Percentiles rank a stretch among this genome's conserved stretches.
Evolutionary conservation across 2,329 filamentous ascomycete genomes (phyloP).

Genomic region (Trichophyton equinum): DNA sequence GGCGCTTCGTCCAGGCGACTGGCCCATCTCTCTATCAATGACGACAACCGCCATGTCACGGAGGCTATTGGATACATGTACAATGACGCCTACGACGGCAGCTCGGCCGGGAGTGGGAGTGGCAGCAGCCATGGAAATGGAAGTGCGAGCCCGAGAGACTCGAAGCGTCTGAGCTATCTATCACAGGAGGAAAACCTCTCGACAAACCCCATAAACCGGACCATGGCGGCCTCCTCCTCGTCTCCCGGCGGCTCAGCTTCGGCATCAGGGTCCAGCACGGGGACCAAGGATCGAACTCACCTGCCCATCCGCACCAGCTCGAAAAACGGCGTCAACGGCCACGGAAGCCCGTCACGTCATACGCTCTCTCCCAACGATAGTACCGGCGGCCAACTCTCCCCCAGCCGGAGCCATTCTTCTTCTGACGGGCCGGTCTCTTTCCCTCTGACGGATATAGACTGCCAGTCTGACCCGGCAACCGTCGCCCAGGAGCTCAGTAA

Average conservation of each 20-base stretch:
- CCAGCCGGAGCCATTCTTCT: constrained; percentile 42
- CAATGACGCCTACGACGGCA: constrained; percentile 49
- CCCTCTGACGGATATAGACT: constrained; percentile 71
- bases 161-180: constrained; percentile 65
- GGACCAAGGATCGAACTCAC: constrained; percentile 10
- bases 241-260: constrained; percentile 11
- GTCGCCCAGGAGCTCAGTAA: constrained; percentile 89
- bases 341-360: constrained; percentile 6
- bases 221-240: constrained; percentile 19
- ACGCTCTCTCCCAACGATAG: constrained; percentile 16
- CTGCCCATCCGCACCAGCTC: constrained; percentile 12
- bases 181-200: constrained; percentile 34
- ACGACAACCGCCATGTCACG: constrained; percentile 86
- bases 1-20: not conserved
- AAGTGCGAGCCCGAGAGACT: constrained; percentile 34
- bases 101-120: not conserved
- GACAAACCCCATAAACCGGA: constrained; percentile 24
- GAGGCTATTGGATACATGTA: constrained; percentile 89
- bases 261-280: constrained; percentile 8
- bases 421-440: constrained; percentile 50
- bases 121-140: not conserved
- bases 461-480: constrained; percentile 78
- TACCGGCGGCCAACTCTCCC: constrained; percentile 35
- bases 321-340: constrained; percentile 27
- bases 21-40: constrained; percentile 59